A percentile compares a stretch with the other conserved stretches of the same genome.
Evolutionary conservation across 2,329 filamentous ascomycete species (phyloP).

Genomic region (Colletotrichum limetticola): DNA sequence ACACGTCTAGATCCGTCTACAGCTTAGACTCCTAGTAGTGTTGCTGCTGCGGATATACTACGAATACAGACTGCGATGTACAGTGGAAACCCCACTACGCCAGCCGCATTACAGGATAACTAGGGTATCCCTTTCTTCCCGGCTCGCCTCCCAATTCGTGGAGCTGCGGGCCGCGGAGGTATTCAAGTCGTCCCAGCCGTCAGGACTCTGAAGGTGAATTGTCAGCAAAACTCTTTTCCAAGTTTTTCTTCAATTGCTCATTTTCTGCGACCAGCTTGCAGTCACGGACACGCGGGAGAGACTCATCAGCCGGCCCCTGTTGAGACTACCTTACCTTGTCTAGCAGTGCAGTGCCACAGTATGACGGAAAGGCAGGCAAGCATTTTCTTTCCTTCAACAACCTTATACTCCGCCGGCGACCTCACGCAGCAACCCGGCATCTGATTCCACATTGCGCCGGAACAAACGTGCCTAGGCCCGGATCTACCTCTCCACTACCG

Average conservation of each 20-base stretch:
- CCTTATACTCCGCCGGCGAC: background rate
- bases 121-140: conserved; percentile 16
- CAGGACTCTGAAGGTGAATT: background rate
- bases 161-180: conserved; percentile 29
- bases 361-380: background rate
- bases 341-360: background rate
- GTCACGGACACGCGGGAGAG: background rate
- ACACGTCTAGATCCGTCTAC: no score
- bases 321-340: background rate
- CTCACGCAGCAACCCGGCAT: background rate
- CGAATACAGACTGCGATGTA: no score
- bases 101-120: background rate
- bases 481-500: background rate
- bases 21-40: no score
- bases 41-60: no score
- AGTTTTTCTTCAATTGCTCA: background rate
- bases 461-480: background rate
- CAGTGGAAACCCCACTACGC: no score
- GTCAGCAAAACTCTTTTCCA: background rate
- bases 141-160: conserved; percentile 24
- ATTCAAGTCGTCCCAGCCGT: conserved; percentile 4
- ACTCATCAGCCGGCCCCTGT: background rate
- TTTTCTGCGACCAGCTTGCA: background rate
- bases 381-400: background rate
- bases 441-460: background rate